Evolutionary conservation across 345 rosid genomes (phyloP).

Genomic region (Cardamine occulta): DNA sequence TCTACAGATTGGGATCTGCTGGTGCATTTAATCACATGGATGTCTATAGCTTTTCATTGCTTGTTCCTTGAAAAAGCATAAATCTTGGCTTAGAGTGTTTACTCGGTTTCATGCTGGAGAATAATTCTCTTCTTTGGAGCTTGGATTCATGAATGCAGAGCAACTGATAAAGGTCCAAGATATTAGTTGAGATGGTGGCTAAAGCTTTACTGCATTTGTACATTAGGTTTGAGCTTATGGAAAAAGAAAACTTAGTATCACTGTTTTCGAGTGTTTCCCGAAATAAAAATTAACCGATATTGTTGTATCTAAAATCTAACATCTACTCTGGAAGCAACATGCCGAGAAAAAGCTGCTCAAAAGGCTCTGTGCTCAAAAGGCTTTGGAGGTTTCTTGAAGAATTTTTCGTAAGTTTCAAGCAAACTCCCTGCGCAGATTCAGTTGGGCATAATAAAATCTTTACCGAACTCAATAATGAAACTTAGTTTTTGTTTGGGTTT

Average conservation of each 20-base stretch:
- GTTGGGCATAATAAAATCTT: neutral
- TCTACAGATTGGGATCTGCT: constrained; percentile 34
- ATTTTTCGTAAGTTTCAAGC: constrained; percentile 28
- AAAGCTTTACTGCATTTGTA: constrained; percentile 39
- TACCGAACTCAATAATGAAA: neutral
- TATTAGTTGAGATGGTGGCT: constrained; percentile 42
- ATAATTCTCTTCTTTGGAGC: constrained; percentile 29
- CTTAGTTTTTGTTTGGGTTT: neutral
- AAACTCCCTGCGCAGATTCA: neutral
- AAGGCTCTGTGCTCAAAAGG: neutral
- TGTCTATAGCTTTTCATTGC: constrained; percentile 36
- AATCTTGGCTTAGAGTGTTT: constrained; percentile 26
- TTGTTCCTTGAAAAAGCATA: constrained; percentile 36
- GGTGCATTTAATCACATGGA: constrained; percentile 35
- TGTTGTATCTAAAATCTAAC: constrained; percentile 30
- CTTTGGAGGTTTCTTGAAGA: too few species aligned
- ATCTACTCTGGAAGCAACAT: constrained; percentile 1
- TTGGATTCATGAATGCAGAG: constrained; percentile 18
- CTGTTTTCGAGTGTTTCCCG: constrained; percentile 21
- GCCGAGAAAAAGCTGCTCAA: neutral
- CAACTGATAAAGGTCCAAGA: constrained; percentile 15
- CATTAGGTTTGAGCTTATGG: constrained; percentile 36
- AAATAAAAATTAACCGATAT: constrained; percentile 21
- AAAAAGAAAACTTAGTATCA: constrained; percentile 3
- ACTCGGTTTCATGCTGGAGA: constrained; percentile 38